A percentile compares a stretch with the other conserved stretches of the same genome.
phyloP scores from a whole-genome alignment of 2,329 filamentous ascomycete species.

The Trichothecium roseum region DNA sequence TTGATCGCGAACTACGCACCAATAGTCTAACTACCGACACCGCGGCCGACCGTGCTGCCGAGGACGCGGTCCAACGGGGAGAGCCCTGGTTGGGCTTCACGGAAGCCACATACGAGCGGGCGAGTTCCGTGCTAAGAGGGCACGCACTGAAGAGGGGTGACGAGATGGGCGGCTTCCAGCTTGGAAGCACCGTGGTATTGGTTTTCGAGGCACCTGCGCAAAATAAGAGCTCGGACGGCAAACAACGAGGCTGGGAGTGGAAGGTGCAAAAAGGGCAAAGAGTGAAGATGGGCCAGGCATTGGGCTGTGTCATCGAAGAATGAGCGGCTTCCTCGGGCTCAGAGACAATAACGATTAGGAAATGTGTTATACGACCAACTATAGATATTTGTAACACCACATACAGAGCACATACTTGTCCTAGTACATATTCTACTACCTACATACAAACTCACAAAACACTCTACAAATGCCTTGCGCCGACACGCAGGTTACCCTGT shows the following conservation, averaged over 20 bases:
- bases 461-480: no score
- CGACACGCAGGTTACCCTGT: no score
- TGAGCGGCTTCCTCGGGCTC: no score
- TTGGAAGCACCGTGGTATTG: slow-evolving; percentile 88
- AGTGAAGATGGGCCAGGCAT: slow-evolving; percentile 77
- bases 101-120: slow-evolving; percentile 77
- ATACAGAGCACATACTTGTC: no score
- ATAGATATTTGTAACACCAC: no score
- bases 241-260: slow-evolving; percentile 72
- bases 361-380: no score
- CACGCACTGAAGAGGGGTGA: slow-evolving; percentile 79
- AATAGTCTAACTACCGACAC: slow-evolving; percentile 92
- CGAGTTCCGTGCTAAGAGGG: slow-evolving; percentile 69
- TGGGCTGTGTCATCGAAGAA: slow-evolving; percentile 62
- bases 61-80: slow-evolving; percentile 62
- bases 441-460: no score
- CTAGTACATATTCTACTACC: no score
- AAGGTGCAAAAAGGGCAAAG: slow-evolving; percentile 75
- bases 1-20: slow-evolving; percentile 85
- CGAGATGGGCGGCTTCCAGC: slow-evolving; percentile 96
- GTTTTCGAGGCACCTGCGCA: slow-evolving; percentile 86
- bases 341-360: no score
- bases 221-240: slow-evolving; percentile 37
- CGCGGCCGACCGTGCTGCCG: slow-evolving; percentile 75
- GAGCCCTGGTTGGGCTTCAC: slow-evolving; percentile 84